Base-by-base conservation (phyloP, 371 early-diverging fungal genomes). In the Entomophthora muscae region DNA sequence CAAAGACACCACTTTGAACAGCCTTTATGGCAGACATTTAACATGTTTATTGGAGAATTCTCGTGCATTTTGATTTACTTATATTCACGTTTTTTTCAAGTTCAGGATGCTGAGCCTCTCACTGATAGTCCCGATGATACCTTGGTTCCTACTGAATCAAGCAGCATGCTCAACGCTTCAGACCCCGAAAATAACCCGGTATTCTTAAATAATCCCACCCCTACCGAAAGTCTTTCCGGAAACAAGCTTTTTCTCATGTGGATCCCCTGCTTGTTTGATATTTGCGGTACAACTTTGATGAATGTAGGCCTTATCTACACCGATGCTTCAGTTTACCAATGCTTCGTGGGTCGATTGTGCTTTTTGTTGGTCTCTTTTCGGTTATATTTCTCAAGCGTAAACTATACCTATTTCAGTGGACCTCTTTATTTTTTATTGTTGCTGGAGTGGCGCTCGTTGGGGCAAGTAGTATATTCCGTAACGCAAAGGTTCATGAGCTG, bases 21-120 rank as follows among this genome's bases (percentile, higher is more conserved):
- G 73, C 97, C 97, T n/a, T 77, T 93, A 21, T 93, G 89, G 90
- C 95, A 96, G 78, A 93, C 94, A 1, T 73, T 93, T 58, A 92
- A 85, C 67, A 96, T 96, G 97, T 96, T 95, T 74, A 73, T 90
- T 52, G 97, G 97, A 61, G 97, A 96, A 71, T 75, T 83, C 52
- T 67, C 84, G 26, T 91, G 91, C 66, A 74, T 89, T 24, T 60
- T 81, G 3, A 81, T 78, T 30, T 76, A 51, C 53, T 3, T 62
- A 12, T 51, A 52, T 27, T 32, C 53, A 10, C 42, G 29, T 7
- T 42, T 61, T 26, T n/a, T 32, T 32, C 52, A 54, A 27, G 27
- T 10, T 17, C 26, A 59, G 5, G 26, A 52, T 1, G 26, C 29
- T 52, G 12, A 10, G 7, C 10, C 22, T 24, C 7, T 22, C 28